A percentile compares a stretch with the other conserved stretches of the same genome.
Conservation (phyloP, 306 rosid genomes). For the Rosa lucieae region DNA sequence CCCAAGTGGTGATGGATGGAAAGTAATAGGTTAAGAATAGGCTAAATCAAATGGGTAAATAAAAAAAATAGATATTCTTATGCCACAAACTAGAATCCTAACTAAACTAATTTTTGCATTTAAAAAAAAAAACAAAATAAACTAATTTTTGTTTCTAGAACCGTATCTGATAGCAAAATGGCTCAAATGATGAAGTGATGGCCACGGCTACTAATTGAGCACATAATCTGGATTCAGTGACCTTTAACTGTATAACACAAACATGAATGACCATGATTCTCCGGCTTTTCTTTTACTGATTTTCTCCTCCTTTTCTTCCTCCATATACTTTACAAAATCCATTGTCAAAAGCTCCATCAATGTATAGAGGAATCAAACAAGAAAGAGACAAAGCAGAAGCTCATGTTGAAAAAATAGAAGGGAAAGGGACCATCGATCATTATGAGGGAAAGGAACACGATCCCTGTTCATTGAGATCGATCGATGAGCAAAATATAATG, state of each 20-base stretch:
- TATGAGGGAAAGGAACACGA: neutral
- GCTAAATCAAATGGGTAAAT: neutral
- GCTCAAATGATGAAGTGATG: conserved; percentile 3
- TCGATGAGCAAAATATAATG: neutral
- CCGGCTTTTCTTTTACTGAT: neutral
- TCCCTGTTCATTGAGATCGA: neutral
- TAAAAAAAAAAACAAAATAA: no score
- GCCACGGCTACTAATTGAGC: conserved; percentile 1
- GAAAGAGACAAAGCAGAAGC: conserved; percentile 11
- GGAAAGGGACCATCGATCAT: conserved; percentile 3
- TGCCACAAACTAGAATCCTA: no score
- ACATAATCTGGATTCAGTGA: conserved; percentile 5
- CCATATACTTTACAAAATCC: conserved; percentile 1
- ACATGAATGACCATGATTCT: conserved; percentile 6
- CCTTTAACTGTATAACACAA: conserved; percentile 5
- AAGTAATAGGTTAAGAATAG: no score
- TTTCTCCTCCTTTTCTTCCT: neutral
- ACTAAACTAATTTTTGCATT: no score
- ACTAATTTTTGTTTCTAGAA: neutral
- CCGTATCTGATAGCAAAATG: neutral
- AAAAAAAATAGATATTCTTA: no score
- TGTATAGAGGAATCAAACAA: conserved; percentile 11
- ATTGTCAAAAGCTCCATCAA: conserved; percentile 30
- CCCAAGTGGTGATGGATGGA: neutral
- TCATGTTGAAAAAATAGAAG: neutral